Percentiles rank a stretch among this genome's conserved stretches.
phyloP scores from a whole-genome alignment of 1,284 basidiomycete species.

The Tilletiopsis washingtonensis region DNA sequence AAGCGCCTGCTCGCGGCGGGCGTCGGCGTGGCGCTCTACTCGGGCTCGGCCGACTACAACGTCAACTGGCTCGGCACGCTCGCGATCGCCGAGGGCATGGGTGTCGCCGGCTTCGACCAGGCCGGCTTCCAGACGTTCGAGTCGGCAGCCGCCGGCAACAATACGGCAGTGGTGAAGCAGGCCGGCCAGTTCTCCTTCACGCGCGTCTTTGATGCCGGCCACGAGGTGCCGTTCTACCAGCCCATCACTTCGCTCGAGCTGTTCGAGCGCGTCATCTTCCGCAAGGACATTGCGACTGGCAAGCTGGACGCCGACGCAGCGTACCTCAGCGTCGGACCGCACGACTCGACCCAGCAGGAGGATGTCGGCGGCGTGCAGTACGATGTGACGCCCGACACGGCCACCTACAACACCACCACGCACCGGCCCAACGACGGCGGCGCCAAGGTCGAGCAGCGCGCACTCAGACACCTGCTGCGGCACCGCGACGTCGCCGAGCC shows the following conservation, averaged over 20 bases:
- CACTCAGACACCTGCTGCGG: too few species aligned
- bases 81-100: slow-evolving; percentile 13
- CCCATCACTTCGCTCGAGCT: slow-evolving; percentile 17
- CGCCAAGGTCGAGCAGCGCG: too few species aligned
- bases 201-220: slow-evolving; percentile 28
- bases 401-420: too few species aligned
- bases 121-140: too few species aligned
- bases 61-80: slow-evolving; percentile 29
- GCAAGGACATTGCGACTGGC: slow-evolving; percentile 24
- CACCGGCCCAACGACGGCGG: too few species aligned
- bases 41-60: slow-evolving; percentile 34
- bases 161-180: slow-evolving; percentile 29
- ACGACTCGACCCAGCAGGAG: too few species aligned
- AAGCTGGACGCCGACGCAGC: background rate
- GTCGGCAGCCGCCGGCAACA: too few species aligned
- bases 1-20: slow-evolving; percentile 18
- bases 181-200: slow-evolving; percentile 23
- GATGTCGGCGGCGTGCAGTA: too few species aligned
- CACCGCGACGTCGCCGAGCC: too few species aligned
- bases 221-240: slow-evolving; percentile 35
- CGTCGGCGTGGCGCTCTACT: slow-evolving; percentile 21
- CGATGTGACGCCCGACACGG: too few species aligned
- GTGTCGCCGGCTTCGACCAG: too few species aligned
- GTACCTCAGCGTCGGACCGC: background rate
- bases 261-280: slow-evolving; percentile 17